These are phyloP conservation scores for Hyphopichia khmerensis DNA, from an alignment of 1,139 yeast genomes.

Conservation along the genomic window DNA sequence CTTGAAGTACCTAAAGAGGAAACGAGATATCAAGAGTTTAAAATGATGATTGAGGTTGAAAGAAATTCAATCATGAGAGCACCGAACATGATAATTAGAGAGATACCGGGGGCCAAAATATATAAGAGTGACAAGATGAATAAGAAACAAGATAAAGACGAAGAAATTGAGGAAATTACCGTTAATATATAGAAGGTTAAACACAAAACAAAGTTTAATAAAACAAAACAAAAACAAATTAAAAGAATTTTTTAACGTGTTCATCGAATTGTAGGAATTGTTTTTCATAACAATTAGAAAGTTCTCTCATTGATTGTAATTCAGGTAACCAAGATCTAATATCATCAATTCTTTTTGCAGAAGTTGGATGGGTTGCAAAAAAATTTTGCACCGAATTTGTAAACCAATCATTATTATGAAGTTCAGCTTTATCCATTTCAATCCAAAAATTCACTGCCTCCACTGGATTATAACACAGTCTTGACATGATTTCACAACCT, in stretches of 20 bases:
- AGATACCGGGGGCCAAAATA: not conserved
- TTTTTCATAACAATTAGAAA: slow-evolving; percentile 26
- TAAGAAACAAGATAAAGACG: slow-evolving; percentile 5
- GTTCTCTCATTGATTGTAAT: slow-evolving; percentile 48
- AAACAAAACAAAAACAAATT: not conserved
- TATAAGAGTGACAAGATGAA: slow-evolving; percentile 8
- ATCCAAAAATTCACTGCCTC: slow-evolving; percentile 80
- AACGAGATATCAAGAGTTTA: slow-evolving; percentile 14
- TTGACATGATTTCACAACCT: slow-evolving; percentile 87
- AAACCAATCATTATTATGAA: not conserved
- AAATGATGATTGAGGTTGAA: slow-evolving; percentile 25
- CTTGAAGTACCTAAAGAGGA: slow-evolving; percentile 18
- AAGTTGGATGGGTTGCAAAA: slow-evolving; percentile 90
- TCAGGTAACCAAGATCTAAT: slow-evolving; percentile 73
- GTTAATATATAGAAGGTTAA: not conserved
- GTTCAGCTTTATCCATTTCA: slow-evolving; percentile 53
- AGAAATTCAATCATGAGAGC: slow-evolving; percentile 15
- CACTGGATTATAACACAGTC: slow-evolving; percentile 78
- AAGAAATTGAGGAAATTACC: slow-evolving; percentile 9
- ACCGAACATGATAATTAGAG: not conserved
- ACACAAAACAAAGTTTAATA: not conserved
- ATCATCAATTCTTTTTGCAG: slow-evolving; percentile 64
- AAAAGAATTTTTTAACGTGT: slow-evolving; percentile 17
- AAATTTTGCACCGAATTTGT: slow-evolving; percentile 45
- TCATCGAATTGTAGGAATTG: slow-evolving; percentile 20